phyloP scores from a whole-genome alignment of 2,329 filamentous ascomycete genomes.

The Pseudogymnoascus sp. region DNA sequence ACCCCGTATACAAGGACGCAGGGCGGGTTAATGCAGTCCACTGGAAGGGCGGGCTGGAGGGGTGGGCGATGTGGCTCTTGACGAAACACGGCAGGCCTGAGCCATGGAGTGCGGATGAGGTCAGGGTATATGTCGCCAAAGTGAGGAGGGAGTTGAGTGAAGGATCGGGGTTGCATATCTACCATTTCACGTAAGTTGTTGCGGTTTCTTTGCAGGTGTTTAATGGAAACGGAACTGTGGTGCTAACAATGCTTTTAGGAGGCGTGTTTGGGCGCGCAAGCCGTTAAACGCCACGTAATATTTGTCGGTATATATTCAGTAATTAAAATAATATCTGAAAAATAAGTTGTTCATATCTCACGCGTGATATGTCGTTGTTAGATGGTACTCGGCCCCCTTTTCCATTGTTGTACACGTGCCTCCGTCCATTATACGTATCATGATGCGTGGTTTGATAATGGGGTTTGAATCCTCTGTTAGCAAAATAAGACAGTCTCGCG shows the following conservation, averaged over 20 bases:
- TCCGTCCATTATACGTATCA: no score
- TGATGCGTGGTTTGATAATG: no score
- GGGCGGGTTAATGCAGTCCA: slow-evolving; percentile 21
- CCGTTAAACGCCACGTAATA: background rate
- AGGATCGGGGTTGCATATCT: background rate
- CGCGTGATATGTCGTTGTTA: background rate
- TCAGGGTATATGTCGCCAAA: slow-evolving; percentile 20
- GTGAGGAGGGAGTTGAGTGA: slow-evolving; percentile 20
- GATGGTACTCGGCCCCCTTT: no score
- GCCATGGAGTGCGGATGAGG: slow-evolving; percentile 23
- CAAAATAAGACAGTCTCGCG: no score
- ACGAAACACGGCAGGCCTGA: slow-evolving; percentile 22
- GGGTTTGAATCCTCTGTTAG: no score
- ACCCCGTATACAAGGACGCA: slow-evolving; percentile 15
- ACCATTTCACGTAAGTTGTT: background rate
- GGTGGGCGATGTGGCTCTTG: slow-evolving; percentile 27
- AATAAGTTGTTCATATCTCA: background rate
- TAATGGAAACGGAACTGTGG: background rate
- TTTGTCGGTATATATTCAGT: background rate
- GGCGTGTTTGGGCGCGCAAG: background rate
- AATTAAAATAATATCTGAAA: background rate
- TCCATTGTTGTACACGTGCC: no score
- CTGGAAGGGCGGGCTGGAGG: slow-evolving; percentile 26
- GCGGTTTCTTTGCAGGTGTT: background rate
- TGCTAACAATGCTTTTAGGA: background rate